Evolutionary conservation across 2,329 filamentous ascomycete genomes (phyloP).

Genomic region (Myriosclerotinia curreyana): DNA sequence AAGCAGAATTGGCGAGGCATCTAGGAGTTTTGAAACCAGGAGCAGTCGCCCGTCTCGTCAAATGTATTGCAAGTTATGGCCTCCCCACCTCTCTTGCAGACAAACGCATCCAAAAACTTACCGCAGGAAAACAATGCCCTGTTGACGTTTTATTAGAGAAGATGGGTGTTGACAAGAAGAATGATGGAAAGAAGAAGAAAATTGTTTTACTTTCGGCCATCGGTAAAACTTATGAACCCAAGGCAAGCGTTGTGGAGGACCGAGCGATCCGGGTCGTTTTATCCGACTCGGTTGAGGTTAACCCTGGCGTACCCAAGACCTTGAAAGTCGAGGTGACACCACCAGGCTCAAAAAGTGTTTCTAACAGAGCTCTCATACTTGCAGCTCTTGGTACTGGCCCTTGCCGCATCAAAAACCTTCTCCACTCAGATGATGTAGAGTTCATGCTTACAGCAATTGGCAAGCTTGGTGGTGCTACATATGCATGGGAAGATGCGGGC

Average conservation of each 20-base stretch:
- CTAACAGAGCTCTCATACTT: constrained; percentile 90
- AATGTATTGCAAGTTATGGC: constrained; percentile 92
- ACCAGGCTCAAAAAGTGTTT: constrained; percentile 96
- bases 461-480: constrained; percentile 79
- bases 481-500: constrained; percentile 93
- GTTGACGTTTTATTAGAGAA: constrained; percentile 83
- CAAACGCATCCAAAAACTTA: constrained; percentile 75
- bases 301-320: constrained; percentile 64
- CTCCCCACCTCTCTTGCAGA: constrained; percentile 83
- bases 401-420: constrained; percentile 84
- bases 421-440: constrained; percentile 96
- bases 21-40: constrained; percentile 81
- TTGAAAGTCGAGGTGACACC: constrained; percentile 75
- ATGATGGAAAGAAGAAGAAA: constrained; percentile 92
- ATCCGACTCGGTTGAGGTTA: constrained; percentile 72
- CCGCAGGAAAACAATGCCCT: constrained; percentile 81
- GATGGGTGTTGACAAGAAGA: constrained; percentile 99
- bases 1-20: constrained; percentile 88
- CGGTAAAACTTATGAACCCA: constrained; percentile 80
- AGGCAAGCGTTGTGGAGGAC: constrained; percentile 87
- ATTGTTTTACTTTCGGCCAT: constrained; percentile 90
- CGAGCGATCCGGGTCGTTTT: constrained; percentile 77
- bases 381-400: constrained; percentile 84
- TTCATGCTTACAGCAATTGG: constrained; percentile 94
- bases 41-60: constrained; percentile 83